A percentile compares a stretch with the other conserved stretches of the same genome.
Conservation (phyloP, 306 rosid genomes). For the Gynostemma pentaphyllum region DNA sequence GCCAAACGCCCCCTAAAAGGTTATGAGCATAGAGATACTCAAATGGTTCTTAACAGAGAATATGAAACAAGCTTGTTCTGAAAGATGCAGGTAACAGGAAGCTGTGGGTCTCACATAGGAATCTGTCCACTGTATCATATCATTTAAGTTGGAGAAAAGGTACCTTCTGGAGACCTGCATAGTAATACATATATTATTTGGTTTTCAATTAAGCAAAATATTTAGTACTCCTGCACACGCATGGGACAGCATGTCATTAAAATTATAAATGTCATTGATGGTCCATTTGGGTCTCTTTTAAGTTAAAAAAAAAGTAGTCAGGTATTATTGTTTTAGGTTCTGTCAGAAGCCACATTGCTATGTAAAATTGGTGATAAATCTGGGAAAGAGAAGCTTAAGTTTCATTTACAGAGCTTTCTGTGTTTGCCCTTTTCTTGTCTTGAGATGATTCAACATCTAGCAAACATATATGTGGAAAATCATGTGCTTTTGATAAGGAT, state of each 20-base stretch:
- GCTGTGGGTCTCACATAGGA: not conserved
- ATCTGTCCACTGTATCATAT: not conserved
- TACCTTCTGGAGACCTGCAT: conserved; percentile 1
- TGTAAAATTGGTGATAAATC: too few relatives aligned
- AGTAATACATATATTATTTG: conserved; percentile 9
- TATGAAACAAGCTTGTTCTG: not conserved
- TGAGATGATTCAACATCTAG: conserved; percentile 24
- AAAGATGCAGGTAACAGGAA: not conserved
- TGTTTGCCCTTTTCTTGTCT: conserved; percentile 16
- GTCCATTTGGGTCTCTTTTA: not conserved
- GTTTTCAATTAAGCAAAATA: conserved; percentile 5
- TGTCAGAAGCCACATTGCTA: not conserved
- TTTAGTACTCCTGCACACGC: not conserved
- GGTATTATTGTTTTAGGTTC: not conserved
- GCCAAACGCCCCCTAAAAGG: too few relatives aligned
- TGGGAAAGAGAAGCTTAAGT: not conserved
- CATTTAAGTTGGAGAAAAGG: conserved; percentile 4
- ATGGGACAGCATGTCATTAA: conserved; percentile 5
- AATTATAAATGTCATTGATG: not conserved
- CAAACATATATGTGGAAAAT: conserved; percentile 25
- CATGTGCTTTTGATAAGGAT: conserved; percentile 45
- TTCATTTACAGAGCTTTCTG: not conserved
- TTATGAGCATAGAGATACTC: too few relatives aligned
- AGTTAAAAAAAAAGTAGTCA: not conserved
- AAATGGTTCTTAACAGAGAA: too few relatives aligned